Evolutionary conservation across 148 eudicot species (phyloP).

Genomic region (Fallopia convolvulus): DNA sequence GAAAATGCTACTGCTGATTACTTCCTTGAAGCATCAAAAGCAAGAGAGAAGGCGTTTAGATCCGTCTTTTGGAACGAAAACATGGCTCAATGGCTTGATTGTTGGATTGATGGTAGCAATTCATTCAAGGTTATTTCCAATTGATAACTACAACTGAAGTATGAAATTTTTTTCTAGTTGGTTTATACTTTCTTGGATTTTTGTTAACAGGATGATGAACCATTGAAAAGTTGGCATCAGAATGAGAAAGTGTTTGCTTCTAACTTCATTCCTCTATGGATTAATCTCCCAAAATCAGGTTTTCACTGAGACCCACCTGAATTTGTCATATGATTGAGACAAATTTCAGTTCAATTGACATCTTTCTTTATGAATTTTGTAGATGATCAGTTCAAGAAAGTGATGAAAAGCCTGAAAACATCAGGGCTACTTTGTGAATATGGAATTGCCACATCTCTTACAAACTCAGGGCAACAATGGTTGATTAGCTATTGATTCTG

Average conservation of each 20-base stretch:
- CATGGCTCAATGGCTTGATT: slow-evolving; percentile 87
- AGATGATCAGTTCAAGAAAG: slow-evolving; percentile 52
- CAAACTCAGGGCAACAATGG: slow-evolving; percentile 87
- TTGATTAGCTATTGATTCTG: slow-evolving; percentile 13
- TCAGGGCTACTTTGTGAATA: slow-evolving; percentile 57
- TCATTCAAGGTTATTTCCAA: slow-evolving; percentile 31
- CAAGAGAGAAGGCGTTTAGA: slow-evolving; percentile 55
- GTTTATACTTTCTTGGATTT: not conserved
- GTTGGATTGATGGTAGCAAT: slow-evolving; percentile 49
- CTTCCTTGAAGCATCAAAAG: slow-evolving; percentile 46
- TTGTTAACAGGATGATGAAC: slow-evolving; percentile 27
- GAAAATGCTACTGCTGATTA: slow-evolving; percentile 28
- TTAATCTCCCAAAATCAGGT: slow-evolving; percentile 64
- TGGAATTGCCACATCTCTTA: slow-evolving; percentile 83
- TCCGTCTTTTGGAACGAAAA: slow-evolving; percentile 72
- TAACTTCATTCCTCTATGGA: slow-evolving; percentile 84
- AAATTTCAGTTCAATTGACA: too few relatives aligned
- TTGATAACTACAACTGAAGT: not conserved
- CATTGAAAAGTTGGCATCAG: slow-evolving; percentile 51
- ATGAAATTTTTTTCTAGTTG: not conserved
- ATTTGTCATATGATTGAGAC: not conserved
- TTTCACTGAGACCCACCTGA: not conserved
- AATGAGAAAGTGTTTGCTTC: slow-evolving; percentile 69
- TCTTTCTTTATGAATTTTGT: slow-evolving; percentile 11
- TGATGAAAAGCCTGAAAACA: slow-evolving; percentile 48